Evolutionary conservation across 345 rosid genomes (phyloP).

Genomic region (Euphorbia tirucalli): DNA sequence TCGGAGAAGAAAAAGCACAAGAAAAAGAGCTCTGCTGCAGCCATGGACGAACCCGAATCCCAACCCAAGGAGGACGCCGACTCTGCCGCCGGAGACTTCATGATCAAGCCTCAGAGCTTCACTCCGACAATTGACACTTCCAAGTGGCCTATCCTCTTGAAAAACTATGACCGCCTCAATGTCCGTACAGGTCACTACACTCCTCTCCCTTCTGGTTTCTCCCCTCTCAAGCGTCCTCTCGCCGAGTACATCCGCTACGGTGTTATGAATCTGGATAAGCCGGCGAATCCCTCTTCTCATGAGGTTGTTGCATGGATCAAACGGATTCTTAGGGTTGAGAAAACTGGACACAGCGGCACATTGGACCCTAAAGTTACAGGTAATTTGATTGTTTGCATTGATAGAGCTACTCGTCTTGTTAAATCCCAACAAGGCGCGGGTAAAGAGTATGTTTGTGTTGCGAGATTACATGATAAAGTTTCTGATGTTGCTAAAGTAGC

Average conservation of each 20-base stretch:
- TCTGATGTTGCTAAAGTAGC: constrained; percentile 81
- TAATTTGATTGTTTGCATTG: constrained; percentile 85
- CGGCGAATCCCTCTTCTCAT: constrained; percentile 93
- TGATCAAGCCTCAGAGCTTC: constrained; percentile 80
- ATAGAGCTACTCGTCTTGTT: constrained; percentile 89
- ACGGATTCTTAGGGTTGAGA: constrained; percentile 84
- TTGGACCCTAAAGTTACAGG: constrained; percentile 96
- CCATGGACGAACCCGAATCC: constrained; percentile 14
- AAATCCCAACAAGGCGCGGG: constrained; percentile 98
- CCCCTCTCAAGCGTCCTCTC: constrained; percentile 88
- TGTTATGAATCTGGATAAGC: constrained; percentile 81
- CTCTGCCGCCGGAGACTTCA: constrained; percentile 38
- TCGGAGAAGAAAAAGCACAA: constrained; percentile 64
- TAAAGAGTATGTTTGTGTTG: constrained; percentile 94
- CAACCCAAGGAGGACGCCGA: constrained; percentile 4
- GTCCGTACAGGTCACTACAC: constrained; percentile 97
- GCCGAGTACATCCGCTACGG: constrained; percentile 84
- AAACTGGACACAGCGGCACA: constrained; percentile 94
- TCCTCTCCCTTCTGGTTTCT: constrained; percentile 76
- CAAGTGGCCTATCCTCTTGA: constrained; percentile 85
- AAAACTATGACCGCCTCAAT: constrained; percentile 90
- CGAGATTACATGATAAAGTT: constrained; percentile 80
- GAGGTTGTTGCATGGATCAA: constrained; percentile 99
- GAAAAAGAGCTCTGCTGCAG: constrained; percentile 22
- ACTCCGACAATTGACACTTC: constrained; percentile 85